These are phyloP conservation scores for Hortaea sp. DNA, from an alignment of 2,329 filamentous ascomycete genomes.

Conservation along the genomic window DNA sequence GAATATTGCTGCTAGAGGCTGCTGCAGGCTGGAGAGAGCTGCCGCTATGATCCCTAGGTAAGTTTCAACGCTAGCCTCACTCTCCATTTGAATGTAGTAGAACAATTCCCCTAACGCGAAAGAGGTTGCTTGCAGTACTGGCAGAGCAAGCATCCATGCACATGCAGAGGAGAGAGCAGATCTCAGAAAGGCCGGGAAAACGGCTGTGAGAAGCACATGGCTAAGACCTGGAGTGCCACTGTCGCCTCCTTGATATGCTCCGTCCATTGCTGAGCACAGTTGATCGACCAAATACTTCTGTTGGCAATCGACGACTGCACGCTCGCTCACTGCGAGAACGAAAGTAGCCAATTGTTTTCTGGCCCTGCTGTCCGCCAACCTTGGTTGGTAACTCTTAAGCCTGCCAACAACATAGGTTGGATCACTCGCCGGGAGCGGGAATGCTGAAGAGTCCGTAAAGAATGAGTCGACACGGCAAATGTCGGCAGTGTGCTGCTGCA, in stretches of 20 bases:
- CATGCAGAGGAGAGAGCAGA: slow-evolving; percentile 33
- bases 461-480: slow-evolving; percentile 48
- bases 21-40: slow-evolving; percentile 10
- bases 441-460: slow-evolving; percentile 50
- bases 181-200: slow-evolving; percentile 50
- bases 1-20: slow-evolving; percentile 6
- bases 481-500: slow-evolving; percentile 51
- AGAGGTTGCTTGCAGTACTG: slow-evolving; percentile 41
- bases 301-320: slow-evolving; percentile 48
- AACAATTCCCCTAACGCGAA: slow-evolving; percentile 35
- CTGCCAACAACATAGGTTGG: slow-evolving; percentile 54
- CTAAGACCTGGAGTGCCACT: slow-evolving; percentile 34
- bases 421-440: slow-evolving; percentile 50
- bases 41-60: slow-evolving; percentile 6
- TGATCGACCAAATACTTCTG: slow-evolving; percentile 48
- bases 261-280: slow-evolving; percentile 40
- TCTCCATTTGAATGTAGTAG: slow-evolving; percentile 35
- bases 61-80: slow-evolving; percentile 27
- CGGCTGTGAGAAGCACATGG: slow-evolving; percentile 41
- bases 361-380: slow-evolving; percentile 37
- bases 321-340: slow-evolving; percentile 48
- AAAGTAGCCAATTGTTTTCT: slow-evolving; percentile 49
- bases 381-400: slow-evolving; percentile 49
- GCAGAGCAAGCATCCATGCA: slow-evolving; percentile 43
- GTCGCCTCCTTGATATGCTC: slow-evolving; percentile 32